Base-by-base conservation (phyloP, 208 protist genomes). In the Strigomonas culicis region DNA sequence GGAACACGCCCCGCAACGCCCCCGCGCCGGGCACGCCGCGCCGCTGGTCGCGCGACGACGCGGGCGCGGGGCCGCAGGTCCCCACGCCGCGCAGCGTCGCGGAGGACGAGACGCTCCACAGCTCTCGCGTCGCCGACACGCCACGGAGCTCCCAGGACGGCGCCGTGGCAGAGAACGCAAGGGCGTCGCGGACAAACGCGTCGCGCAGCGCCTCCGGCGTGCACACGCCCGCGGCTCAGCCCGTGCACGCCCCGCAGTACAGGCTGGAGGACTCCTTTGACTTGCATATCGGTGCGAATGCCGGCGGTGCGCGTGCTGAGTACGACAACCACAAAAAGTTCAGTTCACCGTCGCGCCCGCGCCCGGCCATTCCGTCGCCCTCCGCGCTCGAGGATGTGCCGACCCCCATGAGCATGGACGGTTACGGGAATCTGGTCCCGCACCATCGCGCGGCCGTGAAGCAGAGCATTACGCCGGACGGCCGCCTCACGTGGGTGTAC, bases 401-500 rank as follows among this genome's bases (percentile, higher is more conserved):
- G 0, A 75, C 78, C 10, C 60, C 70, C 7, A 66, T 74, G 59
- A 74, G 53, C 47, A 76, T 80, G 41, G 75, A 79, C 51, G 68
- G 75, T 2, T 62, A 73, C 21, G 73, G 78, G 22, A 70, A 82
- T 59, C 31, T 66, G 36, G 63, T 81, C 41, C 59, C 74, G 32
- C 43, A 63, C 44, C 59, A 68, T 43, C 75, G 66, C 22, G 72
- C 72, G 19, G 70, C 69, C 32, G 82, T 92, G 58, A 65, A 62
- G 58, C 69, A 65, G 36, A 74, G 65, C 27, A 41, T 75, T 21
- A 80, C 72, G 13, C 15, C 73, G 2, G 87, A 93, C 46, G 87
- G 84, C 1, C 66, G 67, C 34, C 61, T 70, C 30, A 59, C 56
- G 66, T 91, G 88, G 88, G 70, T 90, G 67, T 74, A 88, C 31